These are phyloP conservation scores for Aureobasidium sp. DNA, from an alignment of 2,329 filamentous ascomycete species.

Conservation along the genomic window DNA sequence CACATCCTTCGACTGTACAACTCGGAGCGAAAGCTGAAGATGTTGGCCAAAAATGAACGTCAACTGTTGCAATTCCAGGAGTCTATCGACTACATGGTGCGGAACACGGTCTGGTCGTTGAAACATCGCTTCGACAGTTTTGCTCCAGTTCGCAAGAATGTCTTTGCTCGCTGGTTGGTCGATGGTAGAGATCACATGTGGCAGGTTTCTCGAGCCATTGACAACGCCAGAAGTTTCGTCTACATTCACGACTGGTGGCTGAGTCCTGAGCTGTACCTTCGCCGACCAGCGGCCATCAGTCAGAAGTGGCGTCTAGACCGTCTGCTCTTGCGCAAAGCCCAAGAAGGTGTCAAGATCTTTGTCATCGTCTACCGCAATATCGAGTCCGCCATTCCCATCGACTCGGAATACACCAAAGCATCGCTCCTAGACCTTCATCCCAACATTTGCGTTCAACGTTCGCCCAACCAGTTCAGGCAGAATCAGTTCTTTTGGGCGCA, in stretches of 20 bases:
- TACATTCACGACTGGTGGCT: slow-evolving; percentile 99
- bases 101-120: slow-evolving; percentile 72
- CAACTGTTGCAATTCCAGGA: slow-evolving; percentile 88
- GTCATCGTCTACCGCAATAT: slow-evolving; percentile 98
- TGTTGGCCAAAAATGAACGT: slow-evolving; percentile 84
- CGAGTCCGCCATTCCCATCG: slow-evolving; percentile 92
- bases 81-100: slow-evolving; percentile 79
- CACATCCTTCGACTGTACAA: slow-evolving; percentile 85
- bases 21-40: slow-evolving; percentile 82
- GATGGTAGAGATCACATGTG: slow-evolving; percentile 98
- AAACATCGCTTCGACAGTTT: slow-evolving; percentile 87
- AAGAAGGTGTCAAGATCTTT: slow-evolving; percentile 93
- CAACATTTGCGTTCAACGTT: slow-evolving; percentile 92
- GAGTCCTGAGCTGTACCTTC: slow-evolving; percentile 90
- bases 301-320: slow-evolving; percentile 96
- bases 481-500: slow-evolving; percentile 99
- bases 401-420: slow-evolving; percentile 97
- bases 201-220: slow-evolving; percentile 94
- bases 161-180: slow-evolving; percentile 92
- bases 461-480: slow-evolving; percentile 95
- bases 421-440: slow-evolving; percentile 90
- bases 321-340: slow-evolving; percentile 84
- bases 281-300: slow-evolving; percentile 86
- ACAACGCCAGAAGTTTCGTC: slow-evolving; percentile 94
- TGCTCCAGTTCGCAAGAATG: slow-evolving; percentile 75